A percentile compares a stretch with the other conserved stretches of the same genome.
phyloP scores from a whole-genome alignment of 2,329 filamentous ascomycete genomes.

The Tolypocladium nubicola region DNA sequence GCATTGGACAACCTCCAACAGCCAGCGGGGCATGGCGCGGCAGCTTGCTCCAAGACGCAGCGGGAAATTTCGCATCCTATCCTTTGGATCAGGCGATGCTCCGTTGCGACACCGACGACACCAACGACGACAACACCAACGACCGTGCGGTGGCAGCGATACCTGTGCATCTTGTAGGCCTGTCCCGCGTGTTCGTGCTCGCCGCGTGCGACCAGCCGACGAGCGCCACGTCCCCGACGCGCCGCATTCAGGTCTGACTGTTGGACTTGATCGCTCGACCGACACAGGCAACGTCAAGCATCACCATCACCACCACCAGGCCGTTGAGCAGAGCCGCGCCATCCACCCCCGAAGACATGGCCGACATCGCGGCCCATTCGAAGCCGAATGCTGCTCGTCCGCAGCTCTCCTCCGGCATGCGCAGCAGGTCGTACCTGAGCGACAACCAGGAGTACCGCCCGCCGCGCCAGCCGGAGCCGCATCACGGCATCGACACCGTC shows the following conservation, averaged over 20 bases:
- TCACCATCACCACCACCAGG: not conserved
- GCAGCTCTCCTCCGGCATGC: slow-evolving; percentile 38
- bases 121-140: not conserved
- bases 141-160: not conserved
- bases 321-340: not conserved
- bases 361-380: slow-evolving; percentile 18
- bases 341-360: slow-evolving; percentile 11
- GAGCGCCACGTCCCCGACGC: not conserved
- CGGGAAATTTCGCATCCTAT: not conserved
- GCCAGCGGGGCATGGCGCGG: not conserved
- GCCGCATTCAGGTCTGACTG: not conserved
- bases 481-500: slow-evolving; percentile 55
- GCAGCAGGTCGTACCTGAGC: slow-evolving; percentile 51
- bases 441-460: slow-evolving; percentile 55
- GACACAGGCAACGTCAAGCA: not conserved
- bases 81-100: not conserved
- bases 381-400: slow-evolving; percentile 29
- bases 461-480: slow-evolving; percentile 40
- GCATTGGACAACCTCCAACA: not conserved
- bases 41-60: not conserved
- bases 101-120: not conserved
- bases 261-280: not conserved
- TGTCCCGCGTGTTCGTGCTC: not conserved
- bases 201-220: not conserved
- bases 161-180: not conserved